Percentiles rank a stretch among this genome's conserved stretches.
Conservation (phyloP, 371 early-diverging fungal species). For the Mortierella sp. region DNA sequence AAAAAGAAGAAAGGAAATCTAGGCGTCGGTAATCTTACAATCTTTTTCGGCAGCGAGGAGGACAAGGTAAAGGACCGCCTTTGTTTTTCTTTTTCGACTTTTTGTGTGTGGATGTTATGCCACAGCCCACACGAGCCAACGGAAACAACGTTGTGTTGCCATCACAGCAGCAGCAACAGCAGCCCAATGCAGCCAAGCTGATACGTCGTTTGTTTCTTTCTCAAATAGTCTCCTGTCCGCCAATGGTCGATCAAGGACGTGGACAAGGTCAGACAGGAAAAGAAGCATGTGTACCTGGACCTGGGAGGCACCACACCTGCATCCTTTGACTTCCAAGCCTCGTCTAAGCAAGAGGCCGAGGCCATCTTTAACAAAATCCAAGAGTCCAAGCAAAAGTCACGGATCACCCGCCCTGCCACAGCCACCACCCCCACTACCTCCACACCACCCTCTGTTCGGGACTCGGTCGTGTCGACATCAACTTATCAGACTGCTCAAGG, state of each 20-base stretch:
- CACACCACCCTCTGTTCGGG: conserved; percentile 27
- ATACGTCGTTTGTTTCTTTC: not conserved
- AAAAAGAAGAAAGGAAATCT: conserved; percentile 80
- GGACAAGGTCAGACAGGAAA: conserved; percentile 66
- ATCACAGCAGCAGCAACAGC: not conserved
- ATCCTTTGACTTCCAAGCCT: conserved; percentile 72
- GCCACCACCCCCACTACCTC: conserved; percentile 27
- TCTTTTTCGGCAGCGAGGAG: conserved; percentile 77
- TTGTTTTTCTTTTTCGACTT: not conserved
- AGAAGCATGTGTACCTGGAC: conserved; percentile 70
- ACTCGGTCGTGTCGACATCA: conserved; percentile 40
- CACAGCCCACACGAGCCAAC: not conserved
- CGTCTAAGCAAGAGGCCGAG: conserved; percentile 76
- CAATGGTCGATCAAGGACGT: conserved; percentile 73
- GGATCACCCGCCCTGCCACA: conserved; percentile 36
- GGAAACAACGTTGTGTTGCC: not conserved
- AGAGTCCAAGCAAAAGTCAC: conserved; percentile 63
- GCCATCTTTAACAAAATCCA: conserved; percentile 71
- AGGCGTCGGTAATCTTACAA: conserved; percentile 71
- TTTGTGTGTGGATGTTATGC: not conserved
- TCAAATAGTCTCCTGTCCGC: conserved; percentile 65
- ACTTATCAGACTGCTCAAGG: conserved; percentile 49
- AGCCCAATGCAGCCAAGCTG: not conserved
- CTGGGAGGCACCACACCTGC: conserved; percentile 64
- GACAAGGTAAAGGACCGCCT: conserved; percentile 61